These are phyloP conservation scores for Geopyxis carbonaria DNA, from an alignment of 495 filamentous ascomycete species.

Conservation along the genomic window DNA sequence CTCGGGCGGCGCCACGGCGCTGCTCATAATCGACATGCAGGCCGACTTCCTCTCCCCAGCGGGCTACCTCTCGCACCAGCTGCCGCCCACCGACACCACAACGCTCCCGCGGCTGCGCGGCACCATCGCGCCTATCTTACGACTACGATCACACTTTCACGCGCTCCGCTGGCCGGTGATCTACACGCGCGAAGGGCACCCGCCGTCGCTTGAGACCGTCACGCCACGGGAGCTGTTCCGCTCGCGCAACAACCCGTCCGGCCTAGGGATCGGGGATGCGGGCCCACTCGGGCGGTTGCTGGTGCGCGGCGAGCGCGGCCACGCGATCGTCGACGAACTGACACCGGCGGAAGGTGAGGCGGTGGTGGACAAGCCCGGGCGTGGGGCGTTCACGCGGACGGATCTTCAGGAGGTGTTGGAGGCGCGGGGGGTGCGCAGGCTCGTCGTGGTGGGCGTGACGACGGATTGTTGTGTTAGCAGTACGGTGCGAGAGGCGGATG, in stretches of 20 bases:
- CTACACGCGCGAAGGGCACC: conserved; percentile 53
- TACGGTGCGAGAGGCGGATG: conserved; percentile 53
- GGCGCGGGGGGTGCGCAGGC: conserved; percentile 42
- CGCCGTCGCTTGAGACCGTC: conserved; percentile 42
- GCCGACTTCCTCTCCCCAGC: conserved; percentile 46
- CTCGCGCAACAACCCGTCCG: conserved; percentile 36
- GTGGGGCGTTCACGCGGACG: conserved; percentile 49
- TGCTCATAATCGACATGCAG: conserved; percentile 59
- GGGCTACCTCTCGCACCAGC: conserved; percentile 44
- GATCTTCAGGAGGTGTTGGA: conserved; percentile 44
- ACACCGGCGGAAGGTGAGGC: conserved; percentile 39
- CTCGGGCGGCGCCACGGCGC: conserved; percentile 40
- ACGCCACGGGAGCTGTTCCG: conserved; percentile 39
- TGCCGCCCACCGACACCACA: no score
- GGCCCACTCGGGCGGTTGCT: conserved; percentile 48
- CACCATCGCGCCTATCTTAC: conserved; percentile 35
- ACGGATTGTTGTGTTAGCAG: conserved; percentile 52
- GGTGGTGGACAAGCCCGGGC: conserved; percentile 51
- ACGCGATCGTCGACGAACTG: conserved; percentile 45
- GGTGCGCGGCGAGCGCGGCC: conserved; percentile 46
- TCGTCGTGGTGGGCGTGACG: conserved; percentile 48
- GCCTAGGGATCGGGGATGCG: conserved; percentile 36
- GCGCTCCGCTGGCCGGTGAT: conserved; percentile 33
- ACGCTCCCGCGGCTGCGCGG: conserved; percentile 35
- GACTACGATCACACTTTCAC: conserved; percentile 9